Base-by-base conservation (phyloP, 176 grass and related monocot genomes). In the Phragmites australis region DNA sequence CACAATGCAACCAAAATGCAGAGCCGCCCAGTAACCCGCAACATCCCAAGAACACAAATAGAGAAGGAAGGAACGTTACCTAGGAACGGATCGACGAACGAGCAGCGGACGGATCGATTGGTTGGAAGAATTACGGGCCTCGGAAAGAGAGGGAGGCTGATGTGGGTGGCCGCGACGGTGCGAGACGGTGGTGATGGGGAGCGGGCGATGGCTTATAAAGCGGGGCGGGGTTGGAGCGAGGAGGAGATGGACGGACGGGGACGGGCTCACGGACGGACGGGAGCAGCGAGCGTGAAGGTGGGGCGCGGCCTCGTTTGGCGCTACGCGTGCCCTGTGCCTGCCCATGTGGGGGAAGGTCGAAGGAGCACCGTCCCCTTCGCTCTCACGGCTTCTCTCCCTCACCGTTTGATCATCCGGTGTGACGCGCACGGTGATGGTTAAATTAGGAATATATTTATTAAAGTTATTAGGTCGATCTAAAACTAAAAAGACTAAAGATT, bases 131-230 rank as follows among this genome's bases (percentile, higher is more conserved):
- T 1, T 9, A 18, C 19, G 17, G 23, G 9, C 41, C 21, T 23
- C 9, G 22, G 9, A 3, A 27, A n/a, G 48, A 15, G 17, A 17
- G 15, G 4, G 81, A 65, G 55, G 76, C 48, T 32, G 44, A 37
- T 42, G 77, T 46, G 84, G 77, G 83, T 46, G 23, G 83, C 54
- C 63, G 57, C 67, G 74, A 79, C 56, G 67, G 49, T 76, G 61
- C 41, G 49, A 46, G 63, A 68, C 26, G 82, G 76, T 57, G 79
- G 79, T 64, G 79, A 77, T 70, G 85, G 77, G 85, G 78, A 47
- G 52, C n/a, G 53, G 73, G 77, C 43, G 16, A 34, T 6, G 4
- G 69, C 72, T 45, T 87, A 87, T 82, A 82, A 82, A 70, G 79
- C 78, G 85, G 77, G 29, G 1, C 9, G 57, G 62, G 8, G 77